Base-by-base conservation (phyloP, 768 basidiomycete genomes). In the Tephrocybe sp. region DNA sequence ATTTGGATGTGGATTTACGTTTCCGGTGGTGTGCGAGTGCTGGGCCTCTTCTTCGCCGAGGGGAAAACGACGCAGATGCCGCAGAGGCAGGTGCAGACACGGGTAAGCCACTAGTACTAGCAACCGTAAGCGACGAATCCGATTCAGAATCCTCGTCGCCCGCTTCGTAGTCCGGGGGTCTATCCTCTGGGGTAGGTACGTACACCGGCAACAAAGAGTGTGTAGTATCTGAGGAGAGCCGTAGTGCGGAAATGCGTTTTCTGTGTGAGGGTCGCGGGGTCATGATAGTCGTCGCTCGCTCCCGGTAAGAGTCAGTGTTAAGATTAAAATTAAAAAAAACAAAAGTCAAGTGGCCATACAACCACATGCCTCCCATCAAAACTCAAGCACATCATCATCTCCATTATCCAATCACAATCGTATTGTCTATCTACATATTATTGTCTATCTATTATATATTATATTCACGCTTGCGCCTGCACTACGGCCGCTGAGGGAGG, bases 71-170 rank as follows among this genome's bases (percentile, higher is more conserved):
- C 57, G 65, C 54, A 42, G 67, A 66, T 16, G 64, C 57, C 12
- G 26, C 26, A 26, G 26, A 65, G 48, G 60, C 46, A 35, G 58
- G 53, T 50, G 57, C 62, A 47, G 58, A n/a, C n/a, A n/a, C n/a
- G n/a, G n/a, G n/a, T n/a, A n/a, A 59, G 38, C 59, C 59, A 55
- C 52, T 14, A 33, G 7, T 54, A 55, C 71, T 72, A 20, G 72
- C 16, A 23, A 31, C 57, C 58, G 70, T 72, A 16, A 71, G 67
- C 62, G 83, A 80, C 1, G 82, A 79, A 60, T 89, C 86, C 34
- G 77, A 81, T 72, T 89, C 88, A 13, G 79, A 85, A 60, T 90
- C 88, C 62, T 89, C 83, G 56, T 84, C 82, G 51, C 85, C 86
- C 60, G 87, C 84, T 41, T 86, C 80, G 60, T 89, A 89, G 61